These are phyloP conservation scores for Cutaneotrichosporon cutaneum DNA, from an alignment of 1,284 basidiomycete genomes.

Conservation along the genomic window DNA sequence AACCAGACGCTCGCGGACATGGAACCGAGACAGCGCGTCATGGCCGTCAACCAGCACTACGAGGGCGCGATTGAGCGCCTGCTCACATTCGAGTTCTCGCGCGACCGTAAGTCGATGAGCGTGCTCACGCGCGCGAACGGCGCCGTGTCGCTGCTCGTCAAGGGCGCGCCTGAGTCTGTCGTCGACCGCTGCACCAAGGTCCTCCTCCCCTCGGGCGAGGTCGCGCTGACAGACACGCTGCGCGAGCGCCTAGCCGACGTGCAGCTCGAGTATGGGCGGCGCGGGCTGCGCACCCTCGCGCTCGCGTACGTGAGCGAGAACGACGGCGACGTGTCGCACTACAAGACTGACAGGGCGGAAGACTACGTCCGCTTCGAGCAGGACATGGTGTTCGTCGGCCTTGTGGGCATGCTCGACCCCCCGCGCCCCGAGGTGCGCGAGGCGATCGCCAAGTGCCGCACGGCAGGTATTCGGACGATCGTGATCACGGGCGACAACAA, in stretches of 20 bases:
- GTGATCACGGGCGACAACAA: conserved; percentile 99
- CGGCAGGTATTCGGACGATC: conserved; percentile 92
- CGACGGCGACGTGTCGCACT: conserved; percentile 74
- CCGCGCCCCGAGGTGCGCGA: conserved; percentile 88
- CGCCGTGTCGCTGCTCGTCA: conserved; percentile 71
- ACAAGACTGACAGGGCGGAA: conserved; percentile 69
- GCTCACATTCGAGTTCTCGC: conserved; percentile 93
- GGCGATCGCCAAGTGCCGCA: conserved; percentile 85
- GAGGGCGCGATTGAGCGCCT: conserved; percentile 73
- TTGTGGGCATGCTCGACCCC: conserved; percentile 97
- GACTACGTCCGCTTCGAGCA: conserved; percentile 89
- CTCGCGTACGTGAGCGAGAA: conserved; percentile 80
- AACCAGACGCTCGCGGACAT: conserved; percentile 62
- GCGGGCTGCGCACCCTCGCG: conserved; percentile 86
- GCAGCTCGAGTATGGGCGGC: conserved; percentile 70
- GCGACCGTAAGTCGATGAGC: conserved; percentile 99
- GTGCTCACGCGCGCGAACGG: conserved; percentile 68
- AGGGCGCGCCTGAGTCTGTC: conserved; percentile 94
- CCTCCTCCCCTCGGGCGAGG: conserved; percentile 63
- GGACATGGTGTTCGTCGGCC: conserved; percentile 85
- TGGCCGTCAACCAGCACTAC: conserved; percentile 78
- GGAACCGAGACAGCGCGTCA: conserved; percentile 65
- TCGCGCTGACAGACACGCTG: conserved; percentile 64
- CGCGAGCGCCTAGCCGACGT: conserved; percentile 63
- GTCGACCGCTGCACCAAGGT: conserved; percentile 76